Conservation (phyloP, 2,329 filamentous ascomycete genomes). For the Elsinoe perseae region DNA sequence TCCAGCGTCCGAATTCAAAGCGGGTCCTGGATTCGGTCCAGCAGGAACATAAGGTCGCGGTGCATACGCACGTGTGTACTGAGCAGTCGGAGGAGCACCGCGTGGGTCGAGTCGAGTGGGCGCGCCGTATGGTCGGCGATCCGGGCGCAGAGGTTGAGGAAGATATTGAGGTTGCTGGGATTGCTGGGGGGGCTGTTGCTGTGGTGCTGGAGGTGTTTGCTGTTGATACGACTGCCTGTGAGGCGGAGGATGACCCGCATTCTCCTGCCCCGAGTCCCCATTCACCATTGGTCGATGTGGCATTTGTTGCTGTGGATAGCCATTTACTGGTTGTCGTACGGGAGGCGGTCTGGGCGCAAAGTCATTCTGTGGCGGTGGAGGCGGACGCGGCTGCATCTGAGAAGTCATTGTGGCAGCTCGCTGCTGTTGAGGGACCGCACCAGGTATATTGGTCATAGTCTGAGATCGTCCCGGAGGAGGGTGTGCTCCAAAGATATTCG, state of each 20-base stretch:
- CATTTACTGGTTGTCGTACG: conserved; percentile 42
- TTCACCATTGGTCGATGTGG: conserved; percentile 30
- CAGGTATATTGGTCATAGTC: conserved; percentile 61
- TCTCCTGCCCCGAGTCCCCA: conserved; percentile 30
- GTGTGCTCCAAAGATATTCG: conserved; percentile 85
- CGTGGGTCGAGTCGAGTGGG: conserved; percentile 62
- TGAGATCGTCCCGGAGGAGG: conserved; percentile 85
- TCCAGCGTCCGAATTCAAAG: conserved; percentile 76
- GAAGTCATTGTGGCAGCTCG: conserved; percentile 62
- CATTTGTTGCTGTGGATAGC: conserved; percentile 30
- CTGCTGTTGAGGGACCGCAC: conserved; percentile 57
- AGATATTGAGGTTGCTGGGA: conserved; percentile 43
- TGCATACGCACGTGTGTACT: conserved; percentile 35
- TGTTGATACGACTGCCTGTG: conserved; percentile 36
- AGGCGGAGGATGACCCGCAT: conserved; percentile 18
- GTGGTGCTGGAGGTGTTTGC: conserved; percentile 30
- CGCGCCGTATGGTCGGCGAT: conserved; percentile 62
- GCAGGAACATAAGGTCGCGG: conserved; percentile 25
- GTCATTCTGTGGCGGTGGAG: conserved; percentile 28
- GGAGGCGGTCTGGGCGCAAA: conserved; percentile 59
- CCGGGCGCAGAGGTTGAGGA: conserved; percentile 53
- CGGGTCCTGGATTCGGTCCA: conserved; percentile 44
- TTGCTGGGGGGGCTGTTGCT: conserved; percentile 31
- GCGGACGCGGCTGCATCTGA: conserved; percentile 23
- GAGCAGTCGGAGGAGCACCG: conserved; percentile 42